Evolutionary conservation across 345 rosid species (phyloP), one percentile per base, ranked within the genome.

Genomic region (Brassica incana): DNA sequence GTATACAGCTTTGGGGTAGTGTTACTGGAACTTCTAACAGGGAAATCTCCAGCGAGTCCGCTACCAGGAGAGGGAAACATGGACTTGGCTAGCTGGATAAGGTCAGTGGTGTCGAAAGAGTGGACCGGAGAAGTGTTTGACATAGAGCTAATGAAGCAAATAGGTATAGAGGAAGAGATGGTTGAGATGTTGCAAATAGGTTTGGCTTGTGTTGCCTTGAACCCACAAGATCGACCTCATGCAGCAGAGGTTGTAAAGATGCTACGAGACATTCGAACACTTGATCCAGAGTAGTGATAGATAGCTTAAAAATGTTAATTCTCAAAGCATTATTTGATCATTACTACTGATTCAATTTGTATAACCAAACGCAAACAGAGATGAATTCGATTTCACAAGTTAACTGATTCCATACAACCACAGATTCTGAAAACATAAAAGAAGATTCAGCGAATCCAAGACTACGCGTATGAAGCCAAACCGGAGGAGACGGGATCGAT

Each of bases 61-160:
- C 79, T 76, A 0, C 88, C 88, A 23, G 78, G 29, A 7, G 90
- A 85, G 5, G 83, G 86, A 3, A 77, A 87, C 14, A 79, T 85
- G 59, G 93, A 90, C 80, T 88, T 92, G 14, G 91, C 89, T 0
- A 85, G 92, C 76, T 92, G 95, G 93, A 90, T 90, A 36, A 81
- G 88, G 79, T 89, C 95, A 0, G 92, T 92, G 2, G 93, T 92
- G 8, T 75, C 88, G 12, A 89, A 92, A 77, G 97, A 92, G 71
- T 92, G 95, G 97, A 90, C 97, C 0, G 92, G 93, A 4, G 94
- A 92, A 84, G 97, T 92, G 5, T 92, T 92, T 16, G 94, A 92
- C 67, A 84, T 83, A 0, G 94, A 92, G 87, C 89, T 92, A 5
- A 36, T 89, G 83, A 86, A 50, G 75, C 82, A 80, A 71, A 82